These are phyloP conservation scores for Ceratocystis albifundus DNA, from an alignment of 2,329 filamentous ascomycete genomes.

Conservation along the genomic window DNA sequence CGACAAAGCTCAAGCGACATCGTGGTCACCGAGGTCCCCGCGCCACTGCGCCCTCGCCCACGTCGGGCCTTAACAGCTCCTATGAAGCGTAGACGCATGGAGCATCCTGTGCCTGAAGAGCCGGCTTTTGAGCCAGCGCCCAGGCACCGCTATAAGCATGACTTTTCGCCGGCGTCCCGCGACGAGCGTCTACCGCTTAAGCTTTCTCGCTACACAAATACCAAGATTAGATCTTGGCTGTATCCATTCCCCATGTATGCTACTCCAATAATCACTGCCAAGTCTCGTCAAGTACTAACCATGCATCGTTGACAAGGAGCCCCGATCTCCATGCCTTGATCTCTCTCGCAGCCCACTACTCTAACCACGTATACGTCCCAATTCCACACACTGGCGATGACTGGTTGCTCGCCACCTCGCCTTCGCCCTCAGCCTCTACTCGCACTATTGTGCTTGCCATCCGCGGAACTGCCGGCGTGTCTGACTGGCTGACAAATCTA, in stretches of 20 bases:
- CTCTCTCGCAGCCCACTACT: constrained; percentile 67
- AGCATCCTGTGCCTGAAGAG: background rate
- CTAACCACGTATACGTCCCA: constrained; percentile 61
- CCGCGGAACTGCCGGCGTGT: constrained; percentile 65
- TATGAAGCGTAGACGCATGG: background rate
- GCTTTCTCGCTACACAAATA: constrained; percentile 68
- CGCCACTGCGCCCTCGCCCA: constrained; percentile 26
- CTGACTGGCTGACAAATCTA: constrained; percentile 80
- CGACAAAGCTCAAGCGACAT: constrained; percentile 7
- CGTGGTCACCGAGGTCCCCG: background rate
- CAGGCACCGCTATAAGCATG: background rate
- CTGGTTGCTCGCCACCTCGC: constrained; percentile 63
- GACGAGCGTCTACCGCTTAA: constrained; percentile 47
- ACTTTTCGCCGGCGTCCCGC: background rate
- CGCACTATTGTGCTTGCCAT: constrained; percentile 75
- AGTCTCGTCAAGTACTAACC: background rate
- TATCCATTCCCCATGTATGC: constrained; percentile 55
- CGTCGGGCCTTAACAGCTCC: constrained; percentile 27
- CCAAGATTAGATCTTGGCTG: constrained; percentile 55
- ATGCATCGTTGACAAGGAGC: constrained; percentile 40
- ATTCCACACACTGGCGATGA: constrained; percentile 58
- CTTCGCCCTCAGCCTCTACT: constrained; percentile 30
- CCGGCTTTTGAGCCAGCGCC: background rate
- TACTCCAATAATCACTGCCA: background rate
- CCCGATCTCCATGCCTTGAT: constrained; percentile 66